Evolutionary conservation across 2,329 filamentous ascomycete genomes (phyloP).

Genomic region (Hymenoscyphus scutula): DNA sequence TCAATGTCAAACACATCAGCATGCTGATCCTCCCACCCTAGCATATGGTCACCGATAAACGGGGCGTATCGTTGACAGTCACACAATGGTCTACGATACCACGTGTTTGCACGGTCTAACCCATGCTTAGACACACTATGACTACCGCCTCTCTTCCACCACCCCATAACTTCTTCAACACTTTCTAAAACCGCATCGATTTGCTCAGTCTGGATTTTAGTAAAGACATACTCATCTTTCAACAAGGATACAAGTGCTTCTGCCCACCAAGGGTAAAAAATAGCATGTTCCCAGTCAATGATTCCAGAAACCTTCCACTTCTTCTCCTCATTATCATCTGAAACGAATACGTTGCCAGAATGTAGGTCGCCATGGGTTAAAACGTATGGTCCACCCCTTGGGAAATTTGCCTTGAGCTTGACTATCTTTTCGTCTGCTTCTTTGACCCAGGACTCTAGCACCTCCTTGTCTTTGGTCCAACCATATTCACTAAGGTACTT

Average conservation of each 20-base stretch:
- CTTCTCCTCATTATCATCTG: neutral
- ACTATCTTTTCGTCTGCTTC: no score
- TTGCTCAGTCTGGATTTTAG: neutral
- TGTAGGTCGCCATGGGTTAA: constrained; percentile 2
- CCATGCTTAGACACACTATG: neutral
- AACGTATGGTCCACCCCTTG: no score
- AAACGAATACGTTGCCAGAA: constrained; percentile 1
- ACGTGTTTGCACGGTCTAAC: neutral
- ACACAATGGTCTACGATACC: constrained; percentile 2
- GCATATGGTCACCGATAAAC: neutral
- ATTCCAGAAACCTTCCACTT: constrained; percentile 5
- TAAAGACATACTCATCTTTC: neutral
- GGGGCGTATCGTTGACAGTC: neutral
- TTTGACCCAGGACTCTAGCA: no score
- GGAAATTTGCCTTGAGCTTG: no score
- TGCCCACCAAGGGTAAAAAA: constrained; percentile 5
- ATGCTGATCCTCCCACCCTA: constrained; percentile 6
- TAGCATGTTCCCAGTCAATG: constrained; percentile 8
- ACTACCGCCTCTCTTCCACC: neutral
- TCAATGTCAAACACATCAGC: neutral
- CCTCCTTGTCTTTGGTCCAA: no score
- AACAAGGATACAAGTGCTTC: neutral
- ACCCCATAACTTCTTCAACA: neutral
- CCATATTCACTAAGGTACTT: no score
- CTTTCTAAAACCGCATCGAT: neutral